Evolutionary conservation across 768 basidiomycete genomes (phyloP), one percentile per base, ranked within the genome.

Genomic region (Boletus rufocinnamomeus): DNA sequence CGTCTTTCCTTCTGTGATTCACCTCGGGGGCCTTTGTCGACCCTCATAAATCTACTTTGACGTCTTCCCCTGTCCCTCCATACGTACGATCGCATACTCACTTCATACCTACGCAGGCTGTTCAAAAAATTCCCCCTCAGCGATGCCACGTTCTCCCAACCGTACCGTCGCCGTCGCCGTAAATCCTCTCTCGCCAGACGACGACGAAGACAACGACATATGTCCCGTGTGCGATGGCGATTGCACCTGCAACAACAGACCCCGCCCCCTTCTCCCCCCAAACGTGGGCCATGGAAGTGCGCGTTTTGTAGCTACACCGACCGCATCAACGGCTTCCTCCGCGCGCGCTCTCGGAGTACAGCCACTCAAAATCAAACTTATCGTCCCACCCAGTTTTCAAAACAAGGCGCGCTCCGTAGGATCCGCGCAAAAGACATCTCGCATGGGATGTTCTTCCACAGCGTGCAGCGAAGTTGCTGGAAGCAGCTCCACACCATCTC

Each of bases 171-270:
- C 72, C 78, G 76, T 69, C 75, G 70, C 66, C 72, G 74, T 67
- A 74, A 76, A 67, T 66, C 66, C 41, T 64, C 61, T 65, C 63
- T 63, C 69, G 52, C 67, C 52, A 59, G 78, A 81, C 75, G 84
- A 85, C 77, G 87, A 89, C 74, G 91, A 92, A 70, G 88, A 90
- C 80, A 83, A 84, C 83, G 87, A 91, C 72, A 91, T 93, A 56
- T 93, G 91, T 74, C 91, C 90, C 9, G 89, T 93, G 63, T 93
- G 91, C 89, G 91, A 93, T 80, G 87, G 88, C 69, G 86, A 90
- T 69, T 93, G 91, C 79, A 92, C 88, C 32, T 93, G 91, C 80
- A 59, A 73, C 72, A 84, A 80, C 78, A 77, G 74, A 65, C 69
- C 76, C 54, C 69, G 65, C 59, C 59, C 69, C 45, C 68, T 71